Evolutionary conservation across 805 yeast genomes (phyloP).

Genomic region (Metschnikowia kofuensis): DNA sequence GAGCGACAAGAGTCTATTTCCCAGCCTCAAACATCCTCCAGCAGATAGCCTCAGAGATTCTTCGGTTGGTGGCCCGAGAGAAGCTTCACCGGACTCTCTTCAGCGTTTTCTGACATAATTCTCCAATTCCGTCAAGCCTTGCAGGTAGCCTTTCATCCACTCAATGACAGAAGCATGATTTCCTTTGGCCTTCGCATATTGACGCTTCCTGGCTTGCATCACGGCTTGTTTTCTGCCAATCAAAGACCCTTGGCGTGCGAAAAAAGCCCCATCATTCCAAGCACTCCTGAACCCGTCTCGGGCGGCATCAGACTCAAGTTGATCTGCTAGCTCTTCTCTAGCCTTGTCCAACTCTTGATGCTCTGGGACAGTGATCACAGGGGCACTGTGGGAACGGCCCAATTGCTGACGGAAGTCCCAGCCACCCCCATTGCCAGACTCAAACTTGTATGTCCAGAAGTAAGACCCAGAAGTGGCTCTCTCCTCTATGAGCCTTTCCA

Average conservation of each 20-base stretch:
- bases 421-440: constrained; percentile 90
- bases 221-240: constrained; percentile 67
- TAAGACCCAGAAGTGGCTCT: constrained; percentile 63
- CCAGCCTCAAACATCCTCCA: no score
- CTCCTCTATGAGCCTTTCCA: constrained; percentile 44
- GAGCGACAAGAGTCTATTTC: no score
- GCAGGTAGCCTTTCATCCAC: constrained; percentile 81
- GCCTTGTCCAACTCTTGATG: constrained; percentile 39
- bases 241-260: constrained; percentile 63
- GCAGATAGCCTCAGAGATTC: no score
- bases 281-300: constrained; percentile 74
- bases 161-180: constrained; percentile 67
- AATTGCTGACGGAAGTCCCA: constrained; percentile 89
- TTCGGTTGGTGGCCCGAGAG: no score
- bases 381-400: constrained; percentile 34
- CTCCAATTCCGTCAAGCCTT: constrained; percentile 49
- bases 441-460: constrained; percentile 90
- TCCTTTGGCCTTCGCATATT: constrained; percentile 59
- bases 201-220: constrained; percentile 53
- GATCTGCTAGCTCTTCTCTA: constrained; percentile 33
- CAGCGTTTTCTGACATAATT: not conserved
- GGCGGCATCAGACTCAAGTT: constrained; percentile 74
- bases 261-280: constrained; percentile 67
- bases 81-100: not conserved
- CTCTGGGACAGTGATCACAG: constrained; percentile 33